phyloP scores from a whole-genome alignment of 202 grass and related monocot species.

The Schoenoplectus tabernaemontani region DNA sequence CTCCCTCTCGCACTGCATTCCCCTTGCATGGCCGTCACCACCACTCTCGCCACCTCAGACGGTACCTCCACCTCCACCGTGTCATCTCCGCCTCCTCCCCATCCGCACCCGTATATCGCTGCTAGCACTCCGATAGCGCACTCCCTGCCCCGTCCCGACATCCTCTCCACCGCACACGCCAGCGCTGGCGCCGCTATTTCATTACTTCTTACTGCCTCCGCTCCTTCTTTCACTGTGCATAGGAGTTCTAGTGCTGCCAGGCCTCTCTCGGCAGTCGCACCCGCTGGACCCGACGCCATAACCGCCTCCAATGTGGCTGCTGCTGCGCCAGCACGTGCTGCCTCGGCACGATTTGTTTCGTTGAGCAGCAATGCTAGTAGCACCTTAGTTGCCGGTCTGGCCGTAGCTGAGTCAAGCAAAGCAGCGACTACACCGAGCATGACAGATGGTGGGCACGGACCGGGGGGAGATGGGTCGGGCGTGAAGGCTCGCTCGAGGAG shows the following conservation, averaged over 20 bases:
- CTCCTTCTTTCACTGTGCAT: conserved; percentile 53
- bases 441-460: conserved; percentile 30
- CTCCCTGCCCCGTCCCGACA: conserved; percentile 56
- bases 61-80: conserved; percentile 30
- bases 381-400: conserved; percentile 66
- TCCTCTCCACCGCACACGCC: conserved; percentile 47
- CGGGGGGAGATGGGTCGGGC: conserved; percentile 23
- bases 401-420: conserved; percentile 49
- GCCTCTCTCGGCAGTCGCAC: conserved; percentile 65
- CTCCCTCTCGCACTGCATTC: conserved; percentile 75
- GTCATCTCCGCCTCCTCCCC: neutral
- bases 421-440: conserved; percentile 58
- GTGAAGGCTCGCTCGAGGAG: conserved; percentile 58
- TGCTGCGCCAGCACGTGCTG: conserved; percentile 46
- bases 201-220: conserved; percentile 39
- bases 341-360: conserved; percentile 48
- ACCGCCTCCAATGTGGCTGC: conserved; percentile 55
- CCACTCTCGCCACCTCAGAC: conserved; percentile 62
- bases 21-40: conserved; percentile 76
- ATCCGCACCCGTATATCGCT: conserved; percentile 47
- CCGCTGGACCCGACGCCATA: conserved; percentile 46
- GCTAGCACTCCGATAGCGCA: conserved; percentile 76
- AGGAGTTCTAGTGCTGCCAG: conserved; percentile 72
- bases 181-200: conserved; percentile 28
- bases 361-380: conserved; percentile 63